Evolutionary conservation across 129 eudicot species (phyloP).

Genomic region (Artemisia tridentata): DNA sequence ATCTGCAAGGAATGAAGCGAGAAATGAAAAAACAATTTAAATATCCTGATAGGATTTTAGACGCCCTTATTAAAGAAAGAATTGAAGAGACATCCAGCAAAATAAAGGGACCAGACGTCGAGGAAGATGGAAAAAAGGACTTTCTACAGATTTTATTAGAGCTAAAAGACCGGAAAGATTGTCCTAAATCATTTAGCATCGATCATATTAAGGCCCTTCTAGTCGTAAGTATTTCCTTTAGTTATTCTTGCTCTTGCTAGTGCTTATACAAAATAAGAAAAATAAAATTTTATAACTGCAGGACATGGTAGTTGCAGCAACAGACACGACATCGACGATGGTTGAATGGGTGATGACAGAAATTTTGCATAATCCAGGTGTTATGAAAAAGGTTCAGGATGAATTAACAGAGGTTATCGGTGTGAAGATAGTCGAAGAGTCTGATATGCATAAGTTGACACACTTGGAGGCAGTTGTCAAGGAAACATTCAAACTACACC

Average conservation of each 20-base stretch:
- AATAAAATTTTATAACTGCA: background rate
- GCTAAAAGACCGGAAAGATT: constrained; percentile 26
- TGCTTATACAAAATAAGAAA: background rate
- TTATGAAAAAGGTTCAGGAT: constrained; percentile 21
- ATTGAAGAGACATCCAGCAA: background rate
- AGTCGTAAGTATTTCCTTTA: constrained; percentile 20
- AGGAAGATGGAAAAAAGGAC: constrained; percentile 27
- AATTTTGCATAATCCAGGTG: constrained; percentile 27
- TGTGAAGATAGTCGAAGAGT: constrained; percentile 30
- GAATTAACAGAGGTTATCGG: constrained; percentile 37
- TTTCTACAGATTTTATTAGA: constrained; percentile 31
- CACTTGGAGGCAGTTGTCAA: constrained; percentile 47
- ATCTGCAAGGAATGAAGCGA: constrained; percentile 19
- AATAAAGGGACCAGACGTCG: background rate
- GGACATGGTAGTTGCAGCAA: constrained; percentile 40
- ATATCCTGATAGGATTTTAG: background rate
- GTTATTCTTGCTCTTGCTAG: background rate
- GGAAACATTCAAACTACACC: constrained; percentile 38
- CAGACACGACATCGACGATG: constrained; percentile 30
- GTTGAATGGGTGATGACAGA: constrained; percentile 48
- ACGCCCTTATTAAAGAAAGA: background rate
- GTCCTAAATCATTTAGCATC: background rate
- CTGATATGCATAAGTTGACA: constrained; percentile 23
- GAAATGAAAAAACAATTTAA: constrained; percentile 9
- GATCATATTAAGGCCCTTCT: constrained; percentile 31